phyloP scores from a whole-genome alignment of 148 eudicot species.

The Rhododendron henanense region DNA sequence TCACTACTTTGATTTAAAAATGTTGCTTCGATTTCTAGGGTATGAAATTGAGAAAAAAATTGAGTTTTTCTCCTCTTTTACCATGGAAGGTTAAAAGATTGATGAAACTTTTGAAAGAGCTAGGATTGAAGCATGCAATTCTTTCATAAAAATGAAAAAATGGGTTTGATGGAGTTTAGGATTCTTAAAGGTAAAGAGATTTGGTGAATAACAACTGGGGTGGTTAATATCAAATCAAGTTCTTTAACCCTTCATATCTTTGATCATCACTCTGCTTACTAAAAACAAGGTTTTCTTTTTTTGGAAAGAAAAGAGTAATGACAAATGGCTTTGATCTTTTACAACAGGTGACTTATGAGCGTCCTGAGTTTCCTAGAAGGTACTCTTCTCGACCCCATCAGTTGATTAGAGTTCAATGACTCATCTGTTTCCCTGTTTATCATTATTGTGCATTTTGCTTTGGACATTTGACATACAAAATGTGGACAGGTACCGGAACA shows the following conservation, averaged over 20 bases:
- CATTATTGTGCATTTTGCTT: background rate
- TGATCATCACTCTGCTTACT: background rate
- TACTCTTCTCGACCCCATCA: background rate
- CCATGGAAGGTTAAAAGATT: background rate
- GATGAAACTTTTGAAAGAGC: background rate
- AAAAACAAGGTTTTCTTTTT: background rate
- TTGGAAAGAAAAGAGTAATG: background rate
- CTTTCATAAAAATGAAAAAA: background rate
- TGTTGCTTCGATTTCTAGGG: background rate
- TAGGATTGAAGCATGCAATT: background rate
- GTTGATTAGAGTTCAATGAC: background rate
- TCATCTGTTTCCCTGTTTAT: background rate
- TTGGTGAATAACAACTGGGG: background rate
- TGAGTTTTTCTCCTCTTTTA: no score
- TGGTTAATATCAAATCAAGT: background rate
- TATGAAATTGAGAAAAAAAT: background rate
- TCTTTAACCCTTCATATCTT: background rate
- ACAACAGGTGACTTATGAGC: constrained; percentile 25
- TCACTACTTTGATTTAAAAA: no score
- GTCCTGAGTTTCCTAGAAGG: constrained; percentile 26
- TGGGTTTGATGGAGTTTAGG: background rate
- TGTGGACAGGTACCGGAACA: background rate
- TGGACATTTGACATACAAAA: background rate
- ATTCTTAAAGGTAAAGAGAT: background rate
- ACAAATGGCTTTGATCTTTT: background rate